Evolutionary conservation across 1,284 basidiomycete genomes (phyloP).

Genomic region (Takashimella koratensis): DNA sequence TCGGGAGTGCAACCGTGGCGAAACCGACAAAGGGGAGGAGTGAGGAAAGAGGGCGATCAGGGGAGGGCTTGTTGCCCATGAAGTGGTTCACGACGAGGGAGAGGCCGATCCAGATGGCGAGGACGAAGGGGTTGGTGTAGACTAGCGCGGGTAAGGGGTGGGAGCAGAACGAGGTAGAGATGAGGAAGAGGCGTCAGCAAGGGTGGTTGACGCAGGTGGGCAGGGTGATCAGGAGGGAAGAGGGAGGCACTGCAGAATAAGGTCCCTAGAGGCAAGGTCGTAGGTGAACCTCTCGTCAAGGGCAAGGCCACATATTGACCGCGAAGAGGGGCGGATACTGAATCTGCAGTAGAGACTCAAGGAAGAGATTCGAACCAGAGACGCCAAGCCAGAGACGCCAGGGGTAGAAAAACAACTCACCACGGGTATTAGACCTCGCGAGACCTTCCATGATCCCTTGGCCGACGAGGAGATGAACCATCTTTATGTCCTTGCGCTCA

Average conservation of each 20-base stretch:
- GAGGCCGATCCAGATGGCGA: constrained; percentile 60
- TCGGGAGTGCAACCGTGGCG: constrained; percentile 59
- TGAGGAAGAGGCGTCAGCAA: no score
- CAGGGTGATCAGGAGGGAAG: not conserved
- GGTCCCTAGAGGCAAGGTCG: no score
- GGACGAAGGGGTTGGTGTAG: constrained; percentile 58
- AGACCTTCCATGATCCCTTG: constrained; percentile 68
- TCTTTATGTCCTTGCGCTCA: constrained; percentile 55
- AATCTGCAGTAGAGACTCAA: no score
- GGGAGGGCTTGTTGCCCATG: constrained; percentile 64
- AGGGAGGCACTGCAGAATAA: not conserved
- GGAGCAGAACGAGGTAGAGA: no score
- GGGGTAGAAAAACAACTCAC: constrained; percentile 54
- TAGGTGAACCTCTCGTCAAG: no score
- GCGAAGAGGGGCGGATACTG: no score
- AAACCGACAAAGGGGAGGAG: constrained; percentile 63
- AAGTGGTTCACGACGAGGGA: constrained; percentile 59
- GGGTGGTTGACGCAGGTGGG: constrained; percentile 2
- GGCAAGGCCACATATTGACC: no score
- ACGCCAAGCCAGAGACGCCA: no score
- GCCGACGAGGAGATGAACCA: constrained; percentile 63
- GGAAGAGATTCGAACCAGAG: no score
- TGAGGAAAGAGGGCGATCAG: constrained; percentile 52
- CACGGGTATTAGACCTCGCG: constrained; percentile 62
- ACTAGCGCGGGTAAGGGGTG: constrained; percentile 50